Conservation (phyloP, 2,329 filamentous ascomycete species). For the Epichloe gansuensis region DNA sequence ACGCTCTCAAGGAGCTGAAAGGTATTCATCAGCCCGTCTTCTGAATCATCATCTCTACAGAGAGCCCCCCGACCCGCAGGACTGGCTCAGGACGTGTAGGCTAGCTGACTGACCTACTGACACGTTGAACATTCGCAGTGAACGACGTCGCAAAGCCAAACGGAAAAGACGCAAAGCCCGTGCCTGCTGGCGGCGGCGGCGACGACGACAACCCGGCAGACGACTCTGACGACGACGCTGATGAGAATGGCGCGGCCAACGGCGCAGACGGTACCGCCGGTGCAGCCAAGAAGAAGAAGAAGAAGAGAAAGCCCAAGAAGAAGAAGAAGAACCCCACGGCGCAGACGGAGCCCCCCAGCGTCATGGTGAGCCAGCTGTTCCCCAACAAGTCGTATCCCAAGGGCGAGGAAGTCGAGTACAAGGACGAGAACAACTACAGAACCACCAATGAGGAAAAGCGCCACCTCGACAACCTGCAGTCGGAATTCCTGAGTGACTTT, state of each 20-base stretch:
- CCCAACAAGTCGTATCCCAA: constrained; percentile 58
- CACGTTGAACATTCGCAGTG: constrained; percentile 16
- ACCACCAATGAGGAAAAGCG: constrained; percentile 77
- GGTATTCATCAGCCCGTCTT: constrained; percentile 14
- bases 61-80: not conserved
- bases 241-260: constrained; percentile 25
- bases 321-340: constrained; percentile 64
- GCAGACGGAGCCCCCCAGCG: constrained; percentile 62
- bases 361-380: constrained; percentile 60
- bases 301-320: constrained; percentile 77
- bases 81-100: not conserved
- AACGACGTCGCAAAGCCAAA: constrained; percentile 26
- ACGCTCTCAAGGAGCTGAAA: constrained; percentile 31
- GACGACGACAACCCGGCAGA: constrained; percentile 31
- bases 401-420: constrained; percentile 68
- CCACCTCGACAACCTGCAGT: constrained; percentile 68
- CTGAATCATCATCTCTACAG: not conserved
- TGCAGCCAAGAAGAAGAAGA: constrained; percentile 33
- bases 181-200: constrained; percentile 24
- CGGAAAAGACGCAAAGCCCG: constrained; percentile 27
- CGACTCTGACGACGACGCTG: constrained; percentile 41
- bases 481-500: constrained; percentile 69
- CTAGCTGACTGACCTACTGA: not conserved
- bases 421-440: constrained; percentile 61
- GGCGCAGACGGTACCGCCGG: constrained; percentile 26